phyloP scores from a whole-genome alignment of 2,329 filamentous ascomycete genomes.

The Ascochyta clinopodiicola region DNA sequence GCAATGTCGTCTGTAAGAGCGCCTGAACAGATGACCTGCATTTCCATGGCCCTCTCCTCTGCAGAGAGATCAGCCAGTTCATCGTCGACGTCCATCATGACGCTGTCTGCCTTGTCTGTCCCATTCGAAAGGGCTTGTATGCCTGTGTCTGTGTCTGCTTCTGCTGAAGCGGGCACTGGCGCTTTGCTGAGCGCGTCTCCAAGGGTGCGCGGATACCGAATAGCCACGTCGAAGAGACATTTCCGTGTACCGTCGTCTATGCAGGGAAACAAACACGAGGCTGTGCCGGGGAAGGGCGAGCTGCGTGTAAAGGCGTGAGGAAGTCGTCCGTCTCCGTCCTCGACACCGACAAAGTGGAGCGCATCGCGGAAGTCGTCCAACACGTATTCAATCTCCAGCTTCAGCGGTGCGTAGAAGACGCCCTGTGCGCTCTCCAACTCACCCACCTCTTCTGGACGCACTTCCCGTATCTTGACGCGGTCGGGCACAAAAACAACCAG shows the following conservation, averaged over 20 bases:
- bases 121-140: conserved; percentile 25
- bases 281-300: conserved; percentile 76
- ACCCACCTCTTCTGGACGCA: conserved; percentile 59
- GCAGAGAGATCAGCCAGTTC: conserved; percentile 61
- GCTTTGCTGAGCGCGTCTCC: conserved; percentile 70
- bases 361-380: conserved; percentile 81
- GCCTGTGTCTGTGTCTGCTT: conserved; percentile 23
- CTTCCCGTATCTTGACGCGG: conserved; percentile 66
- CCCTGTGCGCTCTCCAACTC: conserved; percentile 33
- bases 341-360: conserved; percentile 87
- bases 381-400: conserved; percentile 76
- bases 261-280: conserved; percentile 90
- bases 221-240: conserved; percentile 85
- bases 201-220: conserved; percentile 84
- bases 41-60: conserved; percentile 86
- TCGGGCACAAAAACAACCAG: conserved; percentile 66
- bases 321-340: conserved; percentile 79
- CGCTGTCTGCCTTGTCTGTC: conserved; percentile 40
- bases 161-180: conserved; percentile 29
- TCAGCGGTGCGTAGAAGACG: conserved; percentile 63
- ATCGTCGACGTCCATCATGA: conserved; percentile 44
- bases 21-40: conserved; percentile 90
- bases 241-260: conserved; percentile 83
- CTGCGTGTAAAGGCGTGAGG: conserved; percentile 92
- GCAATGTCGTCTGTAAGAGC: conserved; percentile 83